phyloP scores from a whole-genome alignment of 495 filamentous ascomycete species.

The Annulohypoxylon bovei region DNA sequence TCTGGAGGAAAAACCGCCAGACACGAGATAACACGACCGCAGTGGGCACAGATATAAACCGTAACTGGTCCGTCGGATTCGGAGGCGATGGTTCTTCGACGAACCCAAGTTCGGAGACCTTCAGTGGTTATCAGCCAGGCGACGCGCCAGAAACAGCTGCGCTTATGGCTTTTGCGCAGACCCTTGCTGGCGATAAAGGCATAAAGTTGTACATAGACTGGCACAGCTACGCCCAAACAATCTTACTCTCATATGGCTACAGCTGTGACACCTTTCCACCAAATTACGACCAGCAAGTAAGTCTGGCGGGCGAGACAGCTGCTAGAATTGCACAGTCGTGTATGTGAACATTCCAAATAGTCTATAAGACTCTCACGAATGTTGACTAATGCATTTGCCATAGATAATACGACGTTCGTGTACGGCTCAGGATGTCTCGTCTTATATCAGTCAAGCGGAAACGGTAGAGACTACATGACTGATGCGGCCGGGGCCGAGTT shows the following conservation, averaged over 20 bases:
- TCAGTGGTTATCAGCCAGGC: constrained; percentile 53
- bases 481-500: constrained; percentile 63
- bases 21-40: constrained; percentile 54
- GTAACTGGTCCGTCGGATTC: constrained; percentile 66
- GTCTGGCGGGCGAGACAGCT: constrained; percentile 52
- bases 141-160: constrained; percentile 29
- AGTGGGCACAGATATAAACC: constrained; percentile 70
- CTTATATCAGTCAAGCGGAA: constrained; percentile 67
- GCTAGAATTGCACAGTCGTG: constrained; percentile 54
- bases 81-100: constrained; percentile 62
- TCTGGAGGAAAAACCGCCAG: constrained; percentile 74
- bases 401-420: constrained; percentile 56
- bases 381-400: constrained; percentile 5
- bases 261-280: constrained; percentile 49
- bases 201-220: constrained; percentile 70
- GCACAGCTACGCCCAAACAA: constrained; percentile 67
- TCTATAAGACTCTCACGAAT: no score
- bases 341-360: no score
- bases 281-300: constrained; percentile 59
- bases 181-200: constrained; percentile 53
- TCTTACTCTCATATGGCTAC: constrained; percentile 51
- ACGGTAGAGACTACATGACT: constrained; percentile 64
- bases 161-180: constrained; percentile 47
- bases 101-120: constrained; percentile 64
- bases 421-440: constrained; percentile 67